Conservation (phyloP, 1,284 basidiomycete species). For the Cutaneotrichosporon daszewskae region DNA sequence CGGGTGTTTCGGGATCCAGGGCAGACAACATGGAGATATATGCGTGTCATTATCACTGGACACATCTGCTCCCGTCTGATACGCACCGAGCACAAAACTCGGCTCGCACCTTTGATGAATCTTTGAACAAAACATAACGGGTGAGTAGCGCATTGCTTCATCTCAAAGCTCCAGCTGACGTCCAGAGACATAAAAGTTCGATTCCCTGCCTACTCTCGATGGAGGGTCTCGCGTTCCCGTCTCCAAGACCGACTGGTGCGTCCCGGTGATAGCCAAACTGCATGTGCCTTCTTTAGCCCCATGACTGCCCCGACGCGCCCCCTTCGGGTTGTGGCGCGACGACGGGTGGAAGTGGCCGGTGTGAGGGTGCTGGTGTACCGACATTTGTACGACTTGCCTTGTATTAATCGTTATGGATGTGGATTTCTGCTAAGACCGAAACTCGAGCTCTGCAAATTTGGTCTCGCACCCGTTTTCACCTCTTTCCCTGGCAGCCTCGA, state of each 20-base stretch:
- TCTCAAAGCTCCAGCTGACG: not conserved
- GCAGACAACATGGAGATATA: not conserved
- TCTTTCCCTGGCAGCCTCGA: no score
- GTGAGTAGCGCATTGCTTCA: slow-evolving; percentile 21
- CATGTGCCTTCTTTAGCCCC: slow-evolving; percentile 6
- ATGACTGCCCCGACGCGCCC: slow-evolving; percentile 17
- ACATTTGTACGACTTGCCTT: slow-evolving; percentile 13
- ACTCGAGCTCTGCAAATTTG: no score
- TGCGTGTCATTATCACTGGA: not conserved
- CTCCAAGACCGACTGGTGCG: slow-evolving; percentile 35
- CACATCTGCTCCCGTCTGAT: not conserved
- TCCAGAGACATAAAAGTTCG: slow-evolving; percentile 48
- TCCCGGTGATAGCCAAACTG: slow-evolving; percentile 39
- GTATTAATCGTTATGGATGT: not conserved
- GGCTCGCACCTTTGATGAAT: slow-evolving; percentile 1
- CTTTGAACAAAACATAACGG: slow-evolving; percentile 35
- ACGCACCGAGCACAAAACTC: no score
- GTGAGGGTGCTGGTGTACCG: slow-evolving; percentile 21
- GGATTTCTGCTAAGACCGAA: not conserved
- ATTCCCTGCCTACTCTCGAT: slow-evolving; percentile 43
- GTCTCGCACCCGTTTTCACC: no score
- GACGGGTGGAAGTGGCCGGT: slow-evolving; percentile 15
- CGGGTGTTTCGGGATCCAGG: not conserved
- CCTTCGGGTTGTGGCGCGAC: slow-evolving; percentile 21
- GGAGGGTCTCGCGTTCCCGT: slow-evolving; percentile 47